These are phyloP conservation scores for Austropuccinia psidii DNA, from an alignment of 1,284 basidiomycete genomes.

Conservation along the genomic window DNA sequence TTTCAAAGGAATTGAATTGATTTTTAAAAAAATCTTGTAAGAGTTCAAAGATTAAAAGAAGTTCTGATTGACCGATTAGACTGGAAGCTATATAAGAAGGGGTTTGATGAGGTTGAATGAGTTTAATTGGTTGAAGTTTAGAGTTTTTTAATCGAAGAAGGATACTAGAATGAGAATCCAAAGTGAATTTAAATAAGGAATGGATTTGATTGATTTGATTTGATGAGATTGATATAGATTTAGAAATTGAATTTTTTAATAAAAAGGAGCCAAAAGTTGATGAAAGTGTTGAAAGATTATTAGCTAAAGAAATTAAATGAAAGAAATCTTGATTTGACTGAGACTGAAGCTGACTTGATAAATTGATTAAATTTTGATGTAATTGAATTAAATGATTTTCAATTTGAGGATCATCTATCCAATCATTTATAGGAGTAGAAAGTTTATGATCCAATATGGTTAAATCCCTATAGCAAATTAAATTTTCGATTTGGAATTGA, in stretches of 20 bases:
- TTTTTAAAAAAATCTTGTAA: too few relatives aligned
- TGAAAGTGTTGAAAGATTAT: slow-evolving; percentile 16
- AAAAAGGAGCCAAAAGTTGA: not conserved
- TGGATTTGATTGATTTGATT: not conserved
- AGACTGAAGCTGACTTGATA: not conserved
- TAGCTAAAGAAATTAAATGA: not conserved
- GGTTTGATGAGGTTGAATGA: not conserved
- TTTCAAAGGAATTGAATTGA: not conserved
- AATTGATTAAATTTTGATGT: not conserved
- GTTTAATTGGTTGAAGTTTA: slow-evolving; percentile 7
- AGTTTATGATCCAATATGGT: slow-evolving; percentile 9
- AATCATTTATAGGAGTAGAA: not conserved
- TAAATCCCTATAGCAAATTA: not conserved
- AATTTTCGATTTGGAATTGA: slow-evolving; percentile 17
- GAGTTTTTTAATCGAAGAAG: not conserved
- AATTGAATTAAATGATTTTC: not conserved
- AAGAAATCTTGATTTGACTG: slow-evolving; percentile 2
- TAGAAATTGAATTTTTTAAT: not conserved
- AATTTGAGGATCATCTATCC: not conserved
- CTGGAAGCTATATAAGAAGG: slow-evolving; percentile 18
- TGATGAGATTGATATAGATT: not conserved
- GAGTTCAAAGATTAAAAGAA: not conserved
- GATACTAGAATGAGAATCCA: not conserved
- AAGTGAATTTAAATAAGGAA: not conserved
- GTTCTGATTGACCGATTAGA: slow-evolving; percentile 26